These are phyloP conservation scores for Backusella westeae DNA, from an alignment of 192 early-diverging fungal genomes.

Conservation along the genomic window DNA sequence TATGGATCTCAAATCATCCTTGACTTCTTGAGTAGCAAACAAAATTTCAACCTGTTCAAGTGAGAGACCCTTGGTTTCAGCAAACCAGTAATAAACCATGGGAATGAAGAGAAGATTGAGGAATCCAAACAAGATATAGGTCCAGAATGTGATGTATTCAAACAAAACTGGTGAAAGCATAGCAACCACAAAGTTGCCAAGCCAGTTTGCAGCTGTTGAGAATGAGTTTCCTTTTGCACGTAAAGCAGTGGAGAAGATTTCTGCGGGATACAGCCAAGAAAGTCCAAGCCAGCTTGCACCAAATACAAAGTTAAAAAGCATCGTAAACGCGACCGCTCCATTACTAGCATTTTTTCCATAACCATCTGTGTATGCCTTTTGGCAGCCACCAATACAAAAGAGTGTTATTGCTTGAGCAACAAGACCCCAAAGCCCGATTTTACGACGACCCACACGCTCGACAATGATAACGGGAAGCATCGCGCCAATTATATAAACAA, in stretches of 20 bases:
- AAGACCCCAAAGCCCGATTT: conserved; percentile 62
- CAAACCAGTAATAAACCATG: conserved; percentile 64
- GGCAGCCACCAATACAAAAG: conserved; percentile 28
- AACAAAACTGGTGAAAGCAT: conserved; percentile 63
- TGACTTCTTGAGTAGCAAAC: conserved; percentile 24
- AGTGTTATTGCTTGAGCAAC: conserved; percentile 33
- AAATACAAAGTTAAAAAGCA: conserved; percentile 68
- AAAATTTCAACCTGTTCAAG: conserved; percentile 57
- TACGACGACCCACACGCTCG: conserved; percentile 68
- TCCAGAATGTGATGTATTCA: conserved; percentile 50
- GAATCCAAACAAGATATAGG: conserved; percentile 57
- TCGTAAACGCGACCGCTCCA: conserved; percentile 53
- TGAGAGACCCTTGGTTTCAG: conserved; percentile 81
- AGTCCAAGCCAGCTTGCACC: conserved; percentile 78
- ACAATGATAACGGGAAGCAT: conserved; percentile 69
- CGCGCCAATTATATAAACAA: conserved; percentile 69
- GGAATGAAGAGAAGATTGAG: conserved; percentile 44
- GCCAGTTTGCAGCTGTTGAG: conserved; percentile 77
- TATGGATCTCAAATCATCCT: conserved; percentile 14
- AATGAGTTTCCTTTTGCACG: conserved; percentile 75
- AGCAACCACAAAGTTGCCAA: conserved; percentile 67
- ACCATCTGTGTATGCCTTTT: conserved; percentile 25
- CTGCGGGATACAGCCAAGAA: conserved; percentile 76
- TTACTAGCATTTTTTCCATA: conserved; percentile 32
- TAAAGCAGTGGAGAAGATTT: conserved; percentile 73